Conservation (phyloP, 495 filamentous ascomycete genomes). For the Evernia prunastri region DNA sequence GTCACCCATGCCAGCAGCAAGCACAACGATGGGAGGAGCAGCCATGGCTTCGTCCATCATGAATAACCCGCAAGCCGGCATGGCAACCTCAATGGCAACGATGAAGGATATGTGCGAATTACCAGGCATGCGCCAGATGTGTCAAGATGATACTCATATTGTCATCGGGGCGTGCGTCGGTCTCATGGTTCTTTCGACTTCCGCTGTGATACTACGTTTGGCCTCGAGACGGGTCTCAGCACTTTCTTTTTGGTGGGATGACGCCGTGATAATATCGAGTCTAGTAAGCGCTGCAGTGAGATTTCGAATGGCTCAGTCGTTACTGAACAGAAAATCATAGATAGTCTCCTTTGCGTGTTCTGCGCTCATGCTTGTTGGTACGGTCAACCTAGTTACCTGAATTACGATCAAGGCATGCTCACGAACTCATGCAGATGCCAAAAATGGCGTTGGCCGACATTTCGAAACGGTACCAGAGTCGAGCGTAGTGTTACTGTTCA, state of each 20-base stretch:
- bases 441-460: slow-evolving; percentile 8
- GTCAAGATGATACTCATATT: background rate
- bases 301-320: background rate
- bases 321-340: background rate
- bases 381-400: background rate
- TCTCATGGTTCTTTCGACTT: background rate
- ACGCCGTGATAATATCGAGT: slow-evolving; percentile 6
- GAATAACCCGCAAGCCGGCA: slow-evolving; percentile 11
- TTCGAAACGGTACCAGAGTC: slow-evolving; percentile 7
- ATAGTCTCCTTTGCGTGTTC: background rate
- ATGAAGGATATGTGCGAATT: slow-evolving; percentile 8
- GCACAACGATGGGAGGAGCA: background rate
- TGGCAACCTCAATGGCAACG: slow-evolving; percentile 12
- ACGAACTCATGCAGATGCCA: background rate
- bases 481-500: slow-evolving; percentile 6
- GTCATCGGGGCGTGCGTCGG: slow-evolving; percentile 6
- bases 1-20: background rate
- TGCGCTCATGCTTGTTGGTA: background rate
- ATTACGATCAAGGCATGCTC: background rate
- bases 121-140: slow-evolving; percentile 13
- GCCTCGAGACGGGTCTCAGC: slow-evolving; percentile 6
- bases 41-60: slow-evolving; percentile 3
- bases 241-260: slow-evolving; percentile 12
- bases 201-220: slow-evolving; percentile 2
- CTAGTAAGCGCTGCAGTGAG: background rate